These are phyloP conservation scores for Candida loeiensis DNA, from an alignment of 805 yeast genomes.

Conservation along the genomic window DNA sequence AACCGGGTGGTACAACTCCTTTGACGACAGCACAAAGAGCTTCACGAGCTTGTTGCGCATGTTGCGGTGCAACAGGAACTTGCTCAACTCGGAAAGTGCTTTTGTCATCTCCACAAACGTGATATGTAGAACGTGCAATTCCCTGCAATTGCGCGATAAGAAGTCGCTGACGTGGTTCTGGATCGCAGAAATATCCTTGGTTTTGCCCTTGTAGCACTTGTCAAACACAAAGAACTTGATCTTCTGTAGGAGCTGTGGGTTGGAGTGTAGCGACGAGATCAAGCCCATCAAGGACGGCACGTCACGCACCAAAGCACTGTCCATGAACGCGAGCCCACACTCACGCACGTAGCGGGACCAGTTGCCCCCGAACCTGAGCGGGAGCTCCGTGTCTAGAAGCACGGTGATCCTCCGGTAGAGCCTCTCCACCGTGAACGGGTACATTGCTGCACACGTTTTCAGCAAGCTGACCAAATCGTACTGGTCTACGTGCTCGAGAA, in stretches of 20 bases:
- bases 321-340: conserved; percentile 29
- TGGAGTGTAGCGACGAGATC: conserved; percentile 16
- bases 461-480: conserved; percentile 26
- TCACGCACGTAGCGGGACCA: conserved; percentile 19
- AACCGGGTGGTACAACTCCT: conserved; percentile 23
- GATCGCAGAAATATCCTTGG: conserved; percentile 12
- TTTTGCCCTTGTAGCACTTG: conserved; percentile 21
- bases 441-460: conserved; percentile 20
- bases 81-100: conserved; percentile 24
- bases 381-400: conserved; percentile 26
- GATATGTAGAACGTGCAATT: conserved; percentile 29
- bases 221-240: conserved; percentile 32
- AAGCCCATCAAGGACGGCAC: conserved; percentile 18
- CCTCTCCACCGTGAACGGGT: conserved; percentile 21
- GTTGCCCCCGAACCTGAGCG: conserved; percentile 13
- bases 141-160: conserved; percentile 22
- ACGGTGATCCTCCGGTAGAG: conserved; percentile 31
- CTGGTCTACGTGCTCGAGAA: conserved; percentile 29
- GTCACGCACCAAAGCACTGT: conserved; percentile 25
- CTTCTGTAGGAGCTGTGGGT: conserved; percentile 18
- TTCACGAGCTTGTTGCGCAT: conserved; percentile 28
- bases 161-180: conserved; percentile 25
- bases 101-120: conserved; percentile 26
- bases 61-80: conserved; percentile 21
- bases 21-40: conserved; percentile 23